Conservation (phyloP, 2,329 filamentous ascomycete species). For the Scedosporium dehoogii region DNA sequence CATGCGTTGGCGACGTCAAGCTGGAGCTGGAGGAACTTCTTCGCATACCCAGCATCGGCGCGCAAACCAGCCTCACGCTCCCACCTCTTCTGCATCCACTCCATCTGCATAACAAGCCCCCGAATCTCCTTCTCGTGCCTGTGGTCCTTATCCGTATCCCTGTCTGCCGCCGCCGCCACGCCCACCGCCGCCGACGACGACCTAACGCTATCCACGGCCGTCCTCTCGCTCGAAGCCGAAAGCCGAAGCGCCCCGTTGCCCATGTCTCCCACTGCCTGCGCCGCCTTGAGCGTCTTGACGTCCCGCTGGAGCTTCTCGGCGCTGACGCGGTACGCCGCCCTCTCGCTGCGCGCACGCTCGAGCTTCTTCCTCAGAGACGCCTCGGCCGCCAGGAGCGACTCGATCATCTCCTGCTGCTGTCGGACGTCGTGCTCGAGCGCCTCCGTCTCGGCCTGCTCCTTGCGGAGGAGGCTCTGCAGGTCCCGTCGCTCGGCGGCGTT, state of each 20-base stretch:
- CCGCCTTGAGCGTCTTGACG: slow-evolving; percentile 32
- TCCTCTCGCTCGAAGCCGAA: slow-evolving; percentile 15
- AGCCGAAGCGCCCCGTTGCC: slow-evolving; percentile 35
- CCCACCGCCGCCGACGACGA: neutral
- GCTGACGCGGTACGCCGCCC: slow-evolving; percentile 42
- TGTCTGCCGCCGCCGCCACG: neutral
- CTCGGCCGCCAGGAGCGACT: slow-evolving; percentile 45
- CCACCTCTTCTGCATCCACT: slow-evolving; percentile 77
- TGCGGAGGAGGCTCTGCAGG: slow-evolving; percentile 49
- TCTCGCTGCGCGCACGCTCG: slow-evolving; percentile 58
- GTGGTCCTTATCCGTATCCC: no score
- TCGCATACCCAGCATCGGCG: slow-evolving; percentile 73
- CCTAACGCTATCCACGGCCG: neutral
- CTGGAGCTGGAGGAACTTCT: slow-evolving; percentile 70
- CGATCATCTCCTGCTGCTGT: slow-evolving; percentile 58
- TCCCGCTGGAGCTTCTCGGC: slow-evolving; percentile 46
- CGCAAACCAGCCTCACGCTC: slow-evolving; percentile 73
- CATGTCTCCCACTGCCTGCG: neutral
- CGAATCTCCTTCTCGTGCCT: slow-evolving; percentile 66
- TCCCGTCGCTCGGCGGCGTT: slow-evolving; percentile 46
- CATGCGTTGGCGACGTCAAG: slow-evolving; percentile 80
- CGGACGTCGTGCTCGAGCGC: slow-evolving; percentile 63
- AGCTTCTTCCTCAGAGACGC: slow-evolving; percentile 55
- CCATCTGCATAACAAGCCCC: slow-evolving; percentile 79
- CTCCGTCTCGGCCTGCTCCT: slow-evolving; percentile 54